Percentiles rank a stretch among this genome's conserved stretches.
These are phyloP conservation scores for Pseudonectria buxi DNA, from an alignment of 2,329 filamentous ascomycete species.

Conservation along the genomic window DNA sequence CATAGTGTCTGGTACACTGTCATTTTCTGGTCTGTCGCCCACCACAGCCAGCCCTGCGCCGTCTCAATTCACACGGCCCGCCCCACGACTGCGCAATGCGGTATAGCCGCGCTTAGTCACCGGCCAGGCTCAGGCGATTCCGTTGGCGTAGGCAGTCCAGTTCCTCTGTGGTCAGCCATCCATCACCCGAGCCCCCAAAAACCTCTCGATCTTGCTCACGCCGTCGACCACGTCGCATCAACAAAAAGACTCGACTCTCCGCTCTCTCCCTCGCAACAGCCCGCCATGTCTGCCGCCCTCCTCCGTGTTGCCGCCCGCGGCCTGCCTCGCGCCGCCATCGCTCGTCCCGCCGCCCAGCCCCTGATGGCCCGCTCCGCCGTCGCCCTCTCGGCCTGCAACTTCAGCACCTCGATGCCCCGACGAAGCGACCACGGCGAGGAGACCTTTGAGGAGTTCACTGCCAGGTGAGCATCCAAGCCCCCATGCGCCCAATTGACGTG, in stretches of 20 bases:
- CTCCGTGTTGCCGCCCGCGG: slow-evolving; percentile 66
- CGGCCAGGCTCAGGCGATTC: slow-evolving; percentile 22
- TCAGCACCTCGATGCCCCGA: slow-evolving; percentile 56
- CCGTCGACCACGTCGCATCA: slow-evolving; percentile 14
- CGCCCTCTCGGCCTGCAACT: slow-evolving; percentile 44
- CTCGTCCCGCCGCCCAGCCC: slow-evolving; percentile 49
- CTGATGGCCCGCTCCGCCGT: slow-evolving; percentile 50
- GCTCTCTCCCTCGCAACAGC: slow-evolving; percentile 19
- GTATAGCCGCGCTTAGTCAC: slow-evolving; percentile 29
- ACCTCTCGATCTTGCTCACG: slow-evolving; percentile 14
- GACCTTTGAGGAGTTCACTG: slow-evolving; percentile 98
- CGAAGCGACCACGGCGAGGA: slow-evolving; percentile 74
- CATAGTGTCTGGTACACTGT: slow-evolving; percentile 9
- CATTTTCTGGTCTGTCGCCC: neutral
- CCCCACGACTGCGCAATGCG: slow-evolving; percentile 16
- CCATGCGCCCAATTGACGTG: too few species aligned
- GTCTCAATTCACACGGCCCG: slow-evolving; percentile 24
- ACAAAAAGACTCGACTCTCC: too few species aligned
- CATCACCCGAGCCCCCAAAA: slow-evolving; percentile 22
- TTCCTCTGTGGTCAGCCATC: slow-evolving; percentile 16
- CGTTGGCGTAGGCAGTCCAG: slow-evolving; percentile 19
- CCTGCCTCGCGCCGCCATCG: slow-evolving; percentile 58
- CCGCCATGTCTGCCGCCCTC: slow-evolving; percentile 53
- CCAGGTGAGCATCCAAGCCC: slow-evolving; percentile 60
- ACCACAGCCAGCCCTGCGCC: neutral